phyloP scores from a whole-genome alignment of 108 stramenopile genomes.

The Aurantiochytrium sp. region DNA sequence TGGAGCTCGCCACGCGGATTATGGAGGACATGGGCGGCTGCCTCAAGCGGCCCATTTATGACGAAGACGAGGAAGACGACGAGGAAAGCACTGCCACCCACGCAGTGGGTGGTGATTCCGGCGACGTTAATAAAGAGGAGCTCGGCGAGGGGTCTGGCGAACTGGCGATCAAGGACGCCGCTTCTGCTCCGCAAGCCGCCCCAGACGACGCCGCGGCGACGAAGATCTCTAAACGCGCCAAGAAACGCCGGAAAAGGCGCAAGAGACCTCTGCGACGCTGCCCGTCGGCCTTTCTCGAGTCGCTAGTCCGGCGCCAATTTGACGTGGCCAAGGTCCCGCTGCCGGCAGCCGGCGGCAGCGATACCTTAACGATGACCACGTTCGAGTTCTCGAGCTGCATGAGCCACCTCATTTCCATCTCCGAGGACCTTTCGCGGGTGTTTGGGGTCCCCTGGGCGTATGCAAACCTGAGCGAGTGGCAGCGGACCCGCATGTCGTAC shows the following conservation, averaged over 20 bases:
- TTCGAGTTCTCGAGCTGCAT: background rate
- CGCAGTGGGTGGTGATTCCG: too few relatives aligned
- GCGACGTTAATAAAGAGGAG: too few relatives aligned
- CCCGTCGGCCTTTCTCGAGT: background rate
- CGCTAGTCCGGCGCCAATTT: background rate
- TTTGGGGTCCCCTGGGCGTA: conserved; percentile 31
- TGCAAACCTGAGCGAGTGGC: conserved; percentile 32
- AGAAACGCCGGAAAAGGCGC: too few relatives aligned
- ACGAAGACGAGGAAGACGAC: background rate
- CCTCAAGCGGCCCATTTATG: background rate
- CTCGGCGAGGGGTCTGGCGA: too few relatives aligned
- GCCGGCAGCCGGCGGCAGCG: background rate
- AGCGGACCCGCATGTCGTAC: conserved; percentile 30
- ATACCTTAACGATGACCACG: conserved; percentile 9
- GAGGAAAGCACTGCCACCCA: too few relatives aligned
- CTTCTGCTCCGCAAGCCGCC: too few relatives aligned
- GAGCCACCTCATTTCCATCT: background rate
- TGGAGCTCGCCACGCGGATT: background rate
- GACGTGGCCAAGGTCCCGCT: background rate
- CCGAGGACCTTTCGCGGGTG: background rate
- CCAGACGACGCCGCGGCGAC: too few relatives aligned
- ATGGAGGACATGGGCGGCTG: conserved; percentile 32
- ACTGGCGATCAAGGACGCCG: too few relatives aligned
- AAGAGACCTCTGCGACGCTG: too few relatives aligned
- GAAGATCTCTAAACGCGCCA: too few relatives aligned